Conservation (phyloP, 1,284 basidiomycete species). For the Peniophora sp. region DNA sequence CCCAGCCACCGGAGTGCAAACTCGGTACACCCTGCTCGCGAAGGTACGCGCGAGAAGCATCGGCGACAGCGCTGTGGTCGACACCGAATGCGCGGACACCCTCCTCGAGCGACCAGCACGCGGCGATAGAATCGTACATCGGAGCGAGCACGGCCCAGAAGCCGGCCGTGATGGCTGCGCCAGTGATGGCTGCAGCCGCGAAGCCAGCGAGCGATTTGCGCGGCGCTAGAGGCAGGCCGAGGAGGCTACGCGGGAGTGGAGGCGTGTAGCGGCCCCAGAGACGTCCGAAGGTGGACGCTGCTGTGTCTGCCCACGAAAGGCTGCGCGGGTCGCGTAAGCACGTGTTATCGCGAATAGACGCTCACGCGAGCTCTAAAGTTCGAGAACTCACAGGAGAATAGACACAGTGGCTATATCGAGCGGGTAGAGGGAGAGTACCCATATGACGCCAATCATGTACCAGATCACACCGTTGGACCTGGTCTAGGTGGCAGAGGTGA, state of each 20-base stretch:
- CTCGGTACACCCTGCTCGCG: slow-evolving; percentile 6
- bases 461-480: slow-evolving; percentile 87
- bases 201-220: slow-evolving; percentile 91
- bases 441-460: slow-evolving; percentile 90
- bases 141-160: slow-evolving; percentile 73
- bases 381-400: slow-evolving; percentile 69
- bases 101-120: slow-evolving; percentile 49
- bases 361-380: no score
- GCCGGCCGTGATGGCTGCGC: slow-evolving; percentile 60
- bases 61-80: slow-evolving; percentile 9
- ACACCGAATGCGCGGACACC: slow-evolving; percentile 18
- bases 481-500: slow-evolving; percentile 29
- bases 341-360: not conserved
- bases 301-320: slow-evolving; percentile 95
- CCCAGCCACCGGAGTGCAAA: slow-evolving; percentile 32
- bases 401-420: slow-evolving; percentile 84
- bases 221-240: slow-evolving; percentile 69
- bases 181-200: slow-evolving; percentile 73
- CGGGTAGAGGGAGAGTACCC: slow-evolving; percentile 75
- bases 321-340: slow-evolving; percentile 29
- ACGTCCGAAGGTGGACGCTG: slow-evolving; percentile 89
- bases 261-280: slow-evolving; percentile 75
- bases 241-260: slow-evolving; percentile 57
- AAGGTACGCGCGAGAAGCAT: slow-evolving; percentile 8
- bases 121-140: slow-evolving; percentile 27